A percentile compares a stretch with the other conserved stretches of the same genome.
These are phyloP conservation scores for Hysterangium stoloniferum DNA, from an alignment of 768 basidiomycete species.

Conservation along the genomic window DNA sequence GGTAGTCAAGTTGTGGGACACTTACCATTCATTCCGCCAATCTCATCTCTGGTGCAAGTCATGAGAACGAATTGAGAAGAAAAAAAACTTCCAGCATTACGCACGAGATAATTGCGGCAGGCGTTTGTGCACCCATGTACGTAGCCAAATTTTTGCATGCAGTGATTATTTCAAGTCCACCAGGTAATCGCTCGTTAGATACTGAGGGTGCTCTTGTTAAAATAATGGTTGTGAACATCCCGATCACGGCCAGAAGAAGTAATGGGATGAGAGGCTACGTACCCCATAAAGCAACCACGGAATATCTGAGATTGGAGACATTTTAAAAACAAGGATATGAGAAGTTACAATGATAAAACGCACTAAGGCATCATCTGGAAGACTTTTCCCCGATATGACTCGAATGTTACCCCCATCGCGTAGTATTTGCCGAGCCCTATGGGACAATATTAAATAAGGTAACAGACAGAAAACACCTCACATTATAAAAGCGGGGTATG, in stretches of 20 bases:
- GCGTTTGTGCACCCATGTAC: slow-evolving; percentile 17
- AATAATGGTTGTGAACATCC: slow-evolving; percentile 33
- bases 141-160: slow-evolving; percentile 16
- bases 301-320: slow-evolving; percentile 25
- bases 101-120: slow-evolving; percentile 19
- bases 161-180: slow-evolving; percentile 13
- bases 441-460: background rate
- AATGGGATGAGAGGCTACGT: slow-evolving; percentile 22
- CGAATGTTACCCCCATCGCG: slow-evolving; percentile 39
- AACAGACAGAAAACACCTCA: too few relatives aligned
- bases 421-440: slow-evolving; percentile 38
- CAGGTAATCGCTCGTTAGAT: slow-evolving; percentile 11
- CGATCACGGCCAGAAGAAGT: slow-evolving; percentile 24
- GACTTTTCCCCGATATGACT: slow-evolving; percentile 36
- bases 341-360: slow-evolving; percentile 34
- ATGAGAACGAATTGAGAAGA: background rate
- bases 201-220: slow-evolving; percentile 2
- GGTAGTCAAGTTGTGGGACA: background rate
- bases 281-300: slow-evolving; percentile 24
- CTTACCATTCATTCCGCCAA: slow-evolving; percentile 33
- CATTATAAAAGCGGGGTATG: slow-evolving; percentile 43
- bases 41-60: slow-evolving; percentile 23
- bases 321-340: slow-evolving; percentile 29
- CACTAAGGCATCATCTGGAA: slow-evolving; percentile 35
- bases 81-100: slow-evolving; percentile 10